Conservation (phyloP, 768 basidiomycete genomes). For the Cyclocybe aegerita region DNA sequence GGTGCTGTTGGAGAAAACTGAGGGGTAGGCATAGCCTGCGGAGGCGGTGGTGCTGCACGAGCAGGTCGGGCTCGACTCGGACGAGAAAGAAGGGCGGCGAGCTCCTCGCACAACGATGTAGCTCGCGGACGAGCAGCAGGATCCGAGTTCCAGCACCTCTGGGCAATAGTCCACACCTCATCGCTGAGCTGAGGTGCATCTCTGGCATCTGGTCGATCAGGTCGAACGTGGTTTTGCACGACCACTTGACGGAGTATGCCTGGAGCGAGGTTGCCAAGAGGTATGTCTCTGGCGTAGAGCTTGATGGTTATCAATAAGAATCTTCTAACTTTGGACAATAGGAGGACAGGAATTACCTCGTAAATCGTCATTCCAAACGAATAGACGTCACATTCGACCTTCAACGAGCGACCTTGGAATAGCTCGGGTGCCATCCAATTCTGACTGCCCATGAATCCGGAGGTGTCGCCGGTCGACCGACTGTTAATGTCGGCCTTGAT, state of each 20-base stretch:
- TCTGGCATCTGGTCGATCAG: slow-evolving; percentile 17
- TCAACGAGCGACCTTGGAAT: slow-evolving; percentile 14
- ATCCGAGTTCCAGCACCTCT: slow-evolving; percentile 18
- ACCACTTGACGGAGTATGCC: slow-evolving; percentile 13
- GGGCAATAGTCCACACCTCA: slow-evolving; percentile 20
- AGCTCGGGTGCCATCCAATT: slow-evolving; percentile 29
- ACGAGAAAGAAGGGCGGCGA: slow-evolving; percentile 1
- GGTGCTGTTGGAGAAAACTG: no score
- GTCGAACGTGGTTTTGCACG: slow-evolving; percentile 13
- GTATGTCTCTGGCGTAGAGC: slow-evolving; percentile 18
- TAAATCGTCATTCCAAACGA: slow-evolving; percentile 25
- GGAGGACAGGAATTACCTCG: slow-evolving; percentile 21
- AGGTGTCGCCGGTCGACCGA: slow-evolving; percentile 5
- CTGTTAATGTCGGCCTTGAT: slow-evolving; percentile 23
- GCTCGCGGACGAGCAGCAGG: slow-evolving; percentile 16
- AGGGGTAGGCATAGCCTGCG: no score
- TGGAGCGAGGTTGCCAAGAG: slow-evolving; percentile 12
- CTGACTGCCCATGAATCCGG: slow-evolving; percentile 14
- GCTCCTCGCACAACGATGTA: slow-evolving; percentile 9
- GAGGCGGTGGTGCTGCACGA: no score
- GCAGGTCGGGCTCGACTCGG: no score
- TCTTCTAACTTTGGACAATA: neutral
- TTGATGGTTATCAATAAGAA: neutral
- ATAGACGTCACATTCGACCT: slow-evolving; percentile 21
- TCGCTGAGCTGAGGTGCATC: slow-evolving; percentile 20